Base-by-base conservation (phyloP, 2,329 filamentous ascomycete species). In the Lecanicillium sp. region DNA sequence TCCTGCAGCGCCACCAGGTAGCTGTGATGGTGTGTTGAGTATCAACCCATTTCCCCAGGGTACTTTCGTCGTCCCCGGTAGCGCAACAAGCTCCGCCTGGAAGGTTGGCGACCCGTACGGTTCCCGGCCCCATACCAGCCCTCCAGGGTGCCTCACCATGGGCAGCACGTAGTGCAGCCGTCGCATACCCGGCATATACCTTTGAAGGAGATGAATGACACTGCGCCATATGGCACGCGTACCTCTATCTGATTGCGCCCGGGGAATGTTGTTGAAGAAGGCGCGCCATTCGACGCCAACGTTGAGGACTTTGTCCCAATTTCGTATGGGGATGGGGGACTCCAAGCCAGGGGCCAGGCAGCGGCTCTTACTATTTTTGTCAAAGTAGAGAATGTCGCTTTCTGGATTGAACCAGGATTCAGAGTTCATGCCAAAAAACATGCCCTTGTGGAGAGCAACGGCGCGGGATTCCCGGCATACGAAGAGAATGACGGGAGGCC, bases 211-310 rank as follows among this genome's bases (percentile, higher is more conserved):
- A 4, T 14, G 32, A 17, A 40, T 25, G 9, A 29, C 28, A 12
- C 33, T 17, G 15, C n/a, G 27, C 40, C 37, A 41, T 4, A 18
- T 31, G 27, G 11, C 13, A 18, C 28, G 20, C 30, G 37, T 35
- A 32, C 28, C 29, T 27, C 36, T 17, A 14, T 36, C 35, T 8
- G 29, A n/a, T 17, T 28, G 35, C 28, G 35, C 22, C 37, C 32
- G 31, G 7, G 37, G 20, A 7, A 37, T 38, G 31, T 39, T 18
- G 17, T 14, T 13, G 19, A 34, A 31, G 20, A 45, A 29, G 17
- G 42, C 33, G 31, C 44, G 42, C 42, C 41, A 48, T 38, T 44
- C 33, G 18, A 40, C n/a, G 14, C 36, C 48, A 27, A 44, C 42
- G 29, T 43, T 34, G 35, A 27, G 25, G 17, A 40, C 36, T 33